These are phyloP conservation scores for Flaveria ramosissima DNA, from an alignment of 129 eudicot species.

Conservation along the genomic window DNA sequence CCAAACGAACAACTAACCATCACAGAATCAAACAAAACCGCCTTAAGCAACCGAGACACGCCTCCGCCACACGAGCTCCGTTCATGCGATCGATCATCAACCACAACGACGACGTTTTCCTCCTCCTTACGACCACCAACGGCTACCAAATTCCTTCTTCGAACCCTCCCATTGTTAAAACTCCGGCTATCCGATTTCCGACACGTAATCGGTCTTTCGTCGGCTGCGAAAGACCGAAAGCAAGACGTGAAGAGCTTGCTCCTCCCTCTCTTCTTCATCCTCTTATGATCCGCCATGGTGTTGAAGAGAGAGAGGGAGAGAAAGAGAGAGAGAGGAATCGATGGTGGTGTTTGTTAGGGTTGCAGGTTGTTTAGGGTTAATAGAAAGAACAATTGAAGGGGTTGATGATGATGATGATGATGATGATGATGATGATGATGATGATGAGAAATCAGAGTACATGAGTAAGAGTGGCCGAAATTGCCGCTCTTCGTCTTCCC, in stretches of 20 bases:
- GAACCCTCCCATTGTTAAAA: neutral
- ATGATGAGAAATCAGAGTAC: constrained; percentile 38
- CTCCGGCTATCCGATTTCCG: constrained; percentile 11
- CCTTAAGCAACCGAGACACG: constrained; percentile 38
- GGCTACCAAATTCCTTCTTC: constrained; percentile 19
- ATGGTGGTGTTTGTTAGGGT: constrained; percentile 21
- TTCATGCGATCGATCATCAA: constrained; percentile 9
- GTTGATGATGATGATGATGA: too few species aligned
- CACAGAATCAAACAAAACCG: constrained; percentile 36
- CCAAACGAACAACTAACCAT: constrained; percentile 33
- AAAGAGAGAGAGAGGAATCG: constrained; percentile 21
- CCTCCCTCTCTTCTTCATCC: constrained; percentile 45
- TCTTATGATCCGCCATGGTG: constrained; percentile 32
- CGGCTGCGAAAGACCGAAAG: constrained; percentile 35
- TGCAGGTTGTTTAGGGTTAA: constrained; percentile 41
- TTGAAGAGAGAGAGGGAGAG: constrained; percentile 9
- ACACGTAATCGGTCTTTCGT: neutral
- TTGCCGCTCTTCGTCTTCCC: constrained; percentile 53
- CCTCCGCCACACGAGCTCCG: constrained; percentile 31
- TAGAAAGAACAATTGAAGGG: constrained; percentile 3
- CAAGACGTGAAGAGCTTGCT: constrained; percentile 33
- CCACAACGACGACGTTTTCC: neutral
- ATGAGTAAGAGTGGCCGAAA: constrained; percentile 46
- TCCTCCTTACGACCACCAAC: constrained; percentile 5
- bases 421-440: constrained; percentile 17